Base-by-base conservation (phyloP, 257 asterid genomes). In the Parsonsia alboflavescens region DNA sequence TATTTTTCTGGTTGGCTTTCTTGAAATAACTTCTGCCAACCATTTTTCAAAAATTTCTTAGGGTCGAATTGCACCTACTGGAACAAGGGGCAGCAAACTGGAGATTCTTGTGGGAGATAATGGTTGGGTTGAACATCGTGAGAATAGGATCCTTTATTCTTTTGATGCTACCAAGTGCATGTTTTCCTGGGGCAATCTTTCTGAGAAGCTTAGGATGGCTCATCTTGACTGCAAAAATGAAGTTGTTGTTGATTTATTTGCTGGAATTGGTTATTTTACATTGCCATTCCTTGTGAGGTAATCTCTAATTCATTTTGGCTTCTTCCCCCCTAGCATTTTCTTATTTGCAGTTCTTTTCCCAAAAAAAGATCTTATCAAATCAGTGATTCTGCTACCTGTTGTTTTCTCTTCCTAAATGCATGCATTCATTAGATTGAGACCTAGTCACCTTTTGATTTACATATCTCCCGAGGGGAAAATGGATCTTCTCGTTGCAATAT, bases 121-220 rank as follows among this genome's bases (percentile, higher is more conserved):
- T 64, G 98, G 98, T 9, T 95, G 99, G 99, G 97, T 95, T 79
- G 83, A 88, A 75, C 99, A 95, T 82, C 88, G 96, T 78, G 99
- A 92, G 86, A 95, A 90, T 78, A 97, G 96, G 61, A 86, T 92
- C 71, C 81, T 87, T 39, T 95, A 90, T 84, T 92, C 98, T 69
- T 92, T 92, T 78, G 97, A 95, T 84, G 86, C 94, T 63, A 84
- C 98, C 36, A 92, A 90, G 83, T 95, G 98, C 86, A 92, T 95
- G 98, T 95, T 95, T 82, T 95, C 97, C 33, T 95, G 99, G 99
- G 99, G 97, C 21, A 95, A 95, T 87, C 96, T 92, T 49, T 95
- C 97, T 24, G 98, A 95, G 87, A 95, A 95, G 88, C 90, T 92
- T 73, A 88, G 99, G 15, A 84, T 92, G 90, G 94, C 85, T 69